Evolutionary conservation across 805 yeast genomes (phyloP), one percentile per base, ranked within the genome.

Genomic region (Vanderwaltozyma polyspora): DNA sequence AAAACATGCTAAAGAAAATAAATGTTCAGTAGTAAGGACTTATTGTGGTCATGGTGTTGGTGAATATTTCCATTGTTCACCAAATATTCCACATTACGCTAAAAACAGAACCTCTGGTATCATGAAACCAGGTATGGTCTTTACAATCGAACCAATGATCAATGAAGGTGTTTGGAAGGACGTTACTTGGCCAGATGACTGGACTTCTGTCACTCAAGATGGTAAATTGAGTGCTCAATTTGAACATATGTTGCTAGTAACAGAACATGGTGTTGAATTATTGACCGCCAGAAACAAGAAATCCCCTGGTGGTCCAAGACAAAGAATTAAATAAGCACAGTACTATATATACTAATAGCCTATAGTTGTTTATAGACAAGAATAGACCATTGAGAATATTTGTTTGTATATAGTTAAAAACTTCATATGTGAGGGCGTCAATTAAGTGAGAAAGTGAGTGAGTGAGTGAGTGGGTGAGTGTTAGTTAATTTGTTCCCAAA

Each of bases 71-170:
- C 98, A 91, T 60, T 75, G 87, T 50, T 79, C 85, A 31, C 98
- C 98, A 25, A 82, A 77, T 46, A 74, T 91, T 35, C 95, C 96
- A 3, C 98, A 91, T 59, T 91, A 91, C 54, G 94, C 91, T 16
- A 79, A 76, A 48, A 91, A 87, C 64, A 89, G 89, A 64, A 83
- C 95, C 6, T 69, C 87, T 31, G 98, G 98, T 39, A 76, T 84
- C 29, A 87, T 91, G 65, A 84, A 84, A 57, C 89, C 95, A 16
- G 98, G 98, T 16, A 82, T 87, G 79, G 85, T 83, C 11, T 91
- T 91, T 67, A 91, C 98, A 16, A 84, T 91, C 38, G 98, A 91
- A 62, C 98, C 98, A 30, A 91, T 91, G 98, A 73, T 91, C 46
- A 81, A 84, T 54, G 64, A 76, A 44, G 98, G 98, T 7, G 64